These are phyloP conservation scores for Zygoascus biomembranicola DNA, from an alignment of 805 yeast genomes.

Conservation along the genomic window DNA sequence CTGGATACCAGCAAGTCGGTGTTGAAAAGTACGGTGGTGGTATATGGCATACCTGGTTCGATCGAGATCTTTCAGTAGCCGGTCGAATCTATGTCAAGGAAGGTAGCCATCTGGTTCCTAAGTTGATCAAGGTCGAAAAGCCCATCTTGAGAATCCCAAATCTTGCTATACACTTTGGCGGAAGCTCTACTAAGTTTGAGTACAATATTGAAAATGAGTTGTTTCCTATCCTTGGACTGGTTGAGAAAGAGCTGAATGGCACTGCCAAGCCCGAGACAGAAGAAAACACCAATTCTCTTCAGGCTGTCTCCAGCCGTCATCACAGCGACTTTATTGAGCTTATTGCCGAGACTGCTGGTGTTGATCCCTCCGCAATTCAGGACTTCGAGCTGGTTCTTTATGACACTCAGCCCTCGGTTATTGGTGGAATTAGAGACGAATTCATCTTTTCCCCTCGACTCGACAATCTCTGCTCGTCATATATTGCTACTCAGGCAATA, in stretches of 20 bases:
- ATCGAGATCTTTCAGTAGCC: conserved; percentile 83
- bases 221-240: conserved; percentile 73
- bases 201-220: conserved; percentile 84
- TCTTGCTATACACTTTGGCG: conserved; percentile 82
- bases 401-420: conserved; percentile 72
- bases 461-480: conserved; percentile 86
- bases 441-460: conserved; percentile 86
- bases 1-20: conserved; percentile 78
- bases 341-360: conserved; percentile 57
- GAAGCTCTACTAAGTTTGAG: conserved; percentile 71
- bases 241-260: conserved; percentile 31
- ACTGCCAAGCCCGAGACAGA: conserved; percentile 13
- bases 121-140: conserved; percentile 67
- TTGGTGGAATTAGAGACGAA: conserved; percentile 88
- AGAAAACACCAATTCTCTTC: conserved; percentile 12
- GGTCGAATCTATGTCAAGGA: conserved; percentile 73
- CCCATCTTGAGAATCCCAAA: conserved; percentile 91
- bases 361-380: conserved; percentile 51
- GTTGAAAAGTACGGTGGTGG: conserved; percentile 96
- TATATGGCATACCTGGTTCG: conserved; percentile 96
- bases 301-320: conserved; percentile 57
- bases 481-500: conserved; percentile 65
- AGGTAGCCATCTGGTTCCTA: conserved; percentile 47
- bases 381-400: conserved; percentile 84
- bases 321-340: conserved; percentile 59